Evolutionary conservation across 805 yeast genomes (phyloP).

Genomic region (Barnettozyma wickerhamii): DNA sequence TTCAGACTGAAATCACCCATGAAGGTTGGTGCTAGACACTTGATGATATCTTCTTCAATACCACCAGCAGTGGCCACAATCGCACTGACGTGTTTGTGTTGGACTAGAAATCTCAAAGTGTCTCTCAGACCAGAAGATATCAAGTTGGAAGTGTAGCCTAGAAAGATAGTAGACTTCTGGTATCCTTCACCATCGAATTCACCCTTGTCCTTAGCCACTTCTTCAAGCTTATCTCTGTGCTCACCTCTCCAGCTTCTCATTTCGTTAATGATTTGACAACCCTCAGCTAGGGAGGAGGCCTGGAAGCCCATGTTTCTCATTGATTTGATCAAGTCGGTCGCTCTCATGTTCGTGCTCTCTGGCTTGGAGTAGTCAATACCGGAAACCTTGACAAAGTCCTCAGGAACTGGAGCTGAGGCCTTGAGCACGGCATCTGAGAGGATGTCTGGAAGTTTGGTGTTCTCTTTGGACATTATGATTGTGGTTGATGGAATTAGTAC

Average conservation of each 20-base stretch:
- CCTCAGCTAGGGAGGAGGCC: conserved; percentile 79
- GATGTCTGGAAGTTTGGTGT: conserved; percentile 53
- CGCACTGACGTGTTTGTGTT: conserved; percentile 91
- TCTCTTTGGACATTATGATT: conserved; percentile 31
- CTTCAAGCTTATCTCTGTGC: conserved; percentile 62
- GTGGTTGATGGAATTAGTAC: not conserved
- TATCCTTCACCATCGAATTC: conserved; percentile 71
- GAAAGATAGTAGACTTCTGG: conserved; percentile 85
- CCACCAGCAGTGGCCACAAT: conserved; percentile 99
- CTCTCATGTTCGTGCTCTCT: conserved; percentile 70
- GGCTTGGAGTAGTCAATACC: conserved; percentile 89
- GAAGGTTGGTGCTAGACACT: conserved; percentile 93
- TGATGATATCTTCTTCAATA: conserved; percentile 94
- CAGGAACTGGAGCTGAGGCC: conserved; percentile 80
- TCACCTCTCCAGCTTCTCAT: conserved; percentile 95
- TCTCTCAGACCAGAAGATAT: conserved; percentile 94
- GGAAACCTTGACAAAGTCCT: conserved; percentile 66
- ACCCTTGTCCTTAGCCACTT: conserved; percentile 69
- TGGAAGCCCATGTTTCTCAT: conserved; percentile 98
- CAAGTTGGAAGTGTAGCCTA: conserved; percentile 96
- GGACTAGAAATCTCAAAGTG: conserved; percentile 82
- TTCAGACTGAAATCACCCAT: conserved; percentile 85
- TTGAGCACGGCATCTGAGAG: conserved; percentile 91
- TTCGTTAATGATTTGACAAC: conserved; percentile 87
- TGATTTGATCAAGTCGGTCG: conserved; percentile 69